A percentile compares a stretch with the other conserved stretches of the same genome.
Conservation (phyloP, 2,329 filamentous ascomycete species). For the Colletotrichum cereale region DNA sequence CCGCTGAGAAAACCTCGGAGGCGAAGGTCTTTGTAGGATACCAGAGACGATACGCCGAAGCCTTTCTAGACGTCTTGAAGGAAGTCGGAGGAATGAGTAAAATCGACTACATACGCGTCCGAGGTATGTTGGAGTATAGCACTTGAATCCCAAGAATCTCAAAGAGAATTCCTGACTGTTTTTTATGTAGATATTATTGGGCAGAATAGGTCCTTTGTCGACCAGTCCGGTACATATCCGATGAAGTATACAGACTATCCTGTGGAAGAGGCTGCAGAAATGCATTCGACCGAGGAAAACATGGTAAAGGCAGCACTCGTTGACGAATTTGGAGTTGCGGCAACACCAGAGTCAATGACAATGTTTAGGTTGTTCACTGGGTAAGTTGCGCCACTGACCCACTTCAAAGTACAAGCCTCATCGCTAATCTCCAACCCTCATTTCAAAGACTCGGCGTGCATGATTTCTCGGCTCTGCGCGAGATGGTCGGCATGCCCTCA, state of each 20-base stretch:
- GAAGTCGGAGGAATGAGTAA: neutral
- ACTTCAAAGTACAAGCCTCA: neutral
- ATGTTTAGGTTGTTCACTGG: neutral
- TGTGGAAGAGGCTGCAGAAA: neutral
- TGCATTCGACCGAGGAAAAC: neutral
- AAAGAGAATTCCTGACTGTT: neutral
- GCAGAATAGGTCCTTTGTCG: neutral
- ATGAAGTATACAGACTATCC: neutral
- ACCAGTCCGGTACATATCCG: neutral
- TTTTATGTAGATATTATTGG: neutral
- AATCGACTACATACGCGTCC: neutral
- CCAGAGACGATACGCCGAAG: slow-evolving; percentile 69
- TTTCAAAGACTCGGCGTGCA: slow-evolving; percentile 59
- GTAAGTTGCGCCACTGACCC: neutral
- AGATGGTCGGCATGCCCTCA: slow-evolving; percentile 60
- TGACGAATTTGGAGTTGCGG: neutral
- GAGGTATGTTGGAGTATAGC: neutral
- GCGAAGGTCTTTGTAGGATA: slow-evolving; percentile 69
- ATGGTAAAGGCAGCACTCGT: neutral
- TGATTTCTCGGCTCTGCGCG: slow-evolving; percentile 64
- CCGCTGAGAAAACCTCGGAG: slow-evolving; percentile 57
- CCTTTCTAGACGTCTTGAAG: slow-evolving; percentile 33
- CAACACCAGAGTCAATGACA: neutral
- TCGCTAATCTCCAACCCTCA: neutral
- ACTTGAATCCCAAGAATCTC: neutral